Percentiles rank a stretch among this genome's conserved stretches.
Conservation (phyloP, 331 rosid genomes). For the Spiraea crenata region DNA sequence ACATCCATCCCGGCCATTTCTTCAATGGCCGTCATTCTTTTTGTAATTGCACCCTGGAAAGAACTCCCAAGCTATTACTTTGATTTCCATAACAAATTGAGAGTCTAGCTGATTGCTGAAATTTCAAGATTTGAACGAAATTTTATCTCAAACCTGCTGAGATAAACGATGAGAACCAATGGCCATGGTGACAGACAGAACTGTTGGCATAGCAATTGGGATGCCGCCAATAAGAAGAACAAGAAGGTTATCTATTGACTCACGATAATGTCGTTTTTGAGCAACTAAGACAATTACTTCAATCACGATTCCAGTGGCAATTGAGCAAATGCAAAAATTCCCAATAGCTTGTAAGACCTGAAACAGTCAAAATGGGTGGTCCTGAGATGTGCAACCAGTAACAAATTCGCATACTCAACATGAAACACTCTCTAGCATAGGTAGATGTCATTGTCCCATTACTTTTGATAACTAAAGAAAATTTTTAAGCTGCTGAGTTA, state of each 20-base stretch:
- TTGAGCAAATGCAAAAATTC: constrained; percentile 68
- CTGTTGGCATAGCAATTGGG: constrained; percentile 76
- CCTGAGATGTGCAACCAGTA: background rate
- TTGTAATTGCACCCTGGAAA: constrained; percentile 61
- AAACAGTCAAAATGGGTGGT: constrained; percentile 3
- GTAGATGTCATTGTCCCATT: background rate
- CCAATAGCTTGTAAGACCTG: constrained; percentile 47
- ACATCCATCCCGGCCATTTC: constrained; percentile 64
- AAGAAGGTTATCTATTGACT: constrained; percentile 63
- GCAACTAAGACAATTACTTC: constrained; percentile 42
- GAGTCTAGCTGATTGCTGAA: background rate
- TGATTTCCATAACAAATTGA: background rate
- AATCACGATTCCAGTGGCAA: constrained; percentile 47
- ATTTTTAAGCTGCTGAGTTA: background rate
- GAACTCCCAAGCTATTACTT: background rate
- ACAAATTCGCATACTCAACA: background rate
- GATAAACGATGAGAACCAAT: constrained; percentile 70
- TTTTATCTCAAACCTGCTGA: constrained; percentile 26
- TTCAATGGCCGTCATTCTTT: constrained; percentile 72
- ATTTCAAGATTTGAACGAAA: background rate
- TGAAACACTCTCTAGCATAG: background rate
- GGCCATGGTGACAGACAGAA: constrained; percentile 71
- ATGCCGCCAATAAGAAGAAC: constrained; percentile 74
- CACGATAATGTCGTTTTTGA: constrained; percentile 32
- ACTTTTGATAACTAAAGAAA: constrained; percentile 1